Evolutionary conservation across 139 green algal species (phyloP), one percentile per base, ranked within the genome.

Genomic region (Marvania coccoides): DNA sequence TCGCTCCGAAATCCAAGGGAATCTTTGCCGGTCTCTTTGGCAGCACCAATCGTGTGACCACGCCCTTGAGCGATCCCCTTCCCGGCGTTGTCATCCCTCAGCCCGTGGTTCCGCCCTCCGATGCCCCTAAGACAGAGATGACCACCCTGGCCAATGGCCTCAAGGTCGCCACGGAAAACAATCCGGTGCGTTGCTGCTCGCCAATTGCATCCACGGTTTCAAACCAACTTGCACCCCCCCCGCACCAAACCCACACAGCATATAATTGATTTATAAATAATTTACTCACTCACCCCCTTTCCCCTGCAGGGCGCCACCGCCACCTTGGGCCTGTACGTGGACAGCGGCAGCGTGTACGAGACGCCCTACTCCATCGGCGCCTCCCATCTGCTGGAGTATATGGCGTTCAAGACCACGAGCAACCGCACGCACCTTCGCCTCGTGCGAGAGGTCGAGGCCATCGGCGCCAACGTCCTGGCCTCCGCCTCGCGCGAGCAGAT

Each of bases 331-430:
- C 42, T 97, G 6, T 98, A 96, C 72, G 77, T 97, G 5, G 84
- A 96, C 68, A 76, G 74, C 4, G 92, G 92, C 28, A 87, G 76
- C 69, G 85, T 91, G 28, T 89, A 90, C 30, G 88, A 95, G 70
- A 80, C 58, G 9, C 40, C 67, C 5, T n/a, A 47, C n/a, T 78
- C 70, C 37, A 81, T 77, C 53, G 85, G 85, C 85, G 71, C 62
- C 15, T 92, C 85, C 7, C 89, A 96, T 38, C 45, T 98, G 61
- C 69, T 98, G 53, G 92, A 98, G 67, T 91, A 90, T 68, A 83
- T 97, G 74, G 89, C 91, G 4, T 98, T 96, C 69, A 96, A 95
- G 65, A 72, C 80, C 69, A 96, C 90, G 2, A 61, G 45, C 30
- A 85, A 95, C 74, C 73, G 90, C 26, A 91, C 78, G 5, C 72